These are phyloP conservation scores for Penicillium digitatum DNA, from an alignment of 2,329 filamentous ascomycete species.

Conservation along the genomic window DNA sequence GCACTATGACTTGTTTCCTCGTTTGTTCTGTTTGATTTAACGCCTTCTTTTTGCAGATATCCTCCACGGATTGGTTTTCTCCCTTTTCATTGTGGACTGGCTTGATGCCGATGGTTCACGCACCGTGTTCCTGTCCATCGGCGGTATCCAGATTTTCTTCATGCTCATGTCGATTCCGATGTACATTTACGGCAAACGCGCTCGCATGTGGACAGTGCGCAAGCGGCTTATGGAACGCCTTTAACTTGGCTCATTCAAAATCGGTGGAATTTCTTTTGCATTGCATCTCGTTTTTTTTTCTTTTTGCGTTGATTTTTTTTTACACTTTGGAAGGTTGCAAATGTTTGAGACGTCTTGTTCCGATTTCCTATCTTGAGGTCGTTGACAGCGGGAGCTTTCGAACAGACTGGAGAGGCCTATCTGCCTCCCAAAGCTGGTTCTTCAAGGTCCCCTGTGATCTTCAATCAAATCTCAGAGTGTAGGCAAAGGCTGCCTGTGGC, in stretches of 20 bases:
- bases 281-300: neutral
- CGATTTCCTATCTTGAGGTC: neutral
- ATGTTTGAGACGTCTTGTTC: neutral
- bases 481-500: too few species aligned
- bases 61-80: constrained; percentile 83
- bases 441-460: too few species aligned
- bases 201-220: constrained; percentile 88
- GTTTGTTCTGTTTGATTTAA: constrained; percentile 8
- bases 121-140: constrained; percentile 75
- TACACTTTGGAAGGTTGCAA: neutral
- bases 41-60: constrained; percentile 52
- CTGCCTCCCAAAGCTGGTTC: neutral
- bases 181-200: constrained; percentile 89
- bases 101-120: constrained; percentile 70
- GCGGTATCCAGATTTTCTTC: constrained; percentile 75
- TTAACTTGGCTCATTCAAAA: constrained; percentile 27
- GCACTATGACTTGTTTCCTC: neutral
- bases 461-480: too few species aligned
- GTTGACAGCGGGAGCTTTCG: neutral
- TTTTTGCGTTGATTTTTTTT: neutral
- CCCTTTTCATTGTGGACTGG: constrained; percentile 84
- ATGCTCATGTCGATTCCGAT: constrained; percentile 77
- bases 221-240: constrained; percentile 82
- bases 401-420: neutral
- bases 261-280: neutral